Evolutionary conservation across 805 yeast species (phyloP), one percentile per base, ranked within the genome.

Genomic region (Kluyveromyces aestuarii): DNA sequence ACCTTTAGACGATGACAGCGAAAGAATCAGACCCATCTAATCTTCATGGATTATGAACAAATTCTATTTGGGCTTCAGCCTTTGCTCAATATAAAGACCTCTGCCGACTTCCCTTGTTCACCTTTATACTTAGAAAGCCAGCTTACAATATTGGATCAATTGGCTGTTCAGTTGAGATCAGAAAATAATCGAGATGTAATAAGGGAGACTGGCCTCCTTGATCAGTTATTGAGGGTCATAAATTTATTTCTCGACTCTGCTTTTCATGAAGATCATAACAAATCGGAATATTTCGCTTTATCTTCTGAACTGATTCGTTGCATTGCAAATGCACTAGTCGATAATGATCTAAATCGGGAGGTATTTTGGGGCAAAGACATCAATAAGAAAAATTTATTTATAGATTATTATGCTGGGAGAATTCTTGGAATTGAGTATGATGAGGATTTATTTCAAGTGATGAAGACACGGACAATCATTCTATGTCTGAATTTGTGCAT

Each of bases 31-130:
- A 21, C 3, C 6, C 25, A 21, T 21, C 25, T 6, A 21, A 21
- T 21, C 25, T 21, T 21, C 3, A 66, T 66, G 70, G 67, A 65
- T 45, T 66, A 59, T 55, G 68, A 64, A 41, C 50, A 50, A n/a
- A 53, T 66, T 25, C 40, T 64, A 9, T 62, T 59, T 49, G 63
- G 62, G 2, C 51, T 66, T 37, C 59, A 63, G 41, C 68, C 69
- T 1, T 41, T 66, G 4, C 36, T 66, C 8, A 52, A 58, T 42
- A 57, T 58, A 6, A 46, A 46, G 2, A 43, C 50, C 1, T 18
- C 55, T 6, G 49, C 45, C 7, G 54, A 55, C 21, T 38, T 61
- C 5, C 57, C 58, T 1, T 21, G 60, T 6, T 55, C 60, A n/a
- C 55, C 53, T 2, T 55, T 48, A 9, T 54, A 51, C 45, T 38